Evolutionary conservation across 148 eudicot genomes (phyloP).

Genomic region (Rhododendron ferrugineum): DNA sequence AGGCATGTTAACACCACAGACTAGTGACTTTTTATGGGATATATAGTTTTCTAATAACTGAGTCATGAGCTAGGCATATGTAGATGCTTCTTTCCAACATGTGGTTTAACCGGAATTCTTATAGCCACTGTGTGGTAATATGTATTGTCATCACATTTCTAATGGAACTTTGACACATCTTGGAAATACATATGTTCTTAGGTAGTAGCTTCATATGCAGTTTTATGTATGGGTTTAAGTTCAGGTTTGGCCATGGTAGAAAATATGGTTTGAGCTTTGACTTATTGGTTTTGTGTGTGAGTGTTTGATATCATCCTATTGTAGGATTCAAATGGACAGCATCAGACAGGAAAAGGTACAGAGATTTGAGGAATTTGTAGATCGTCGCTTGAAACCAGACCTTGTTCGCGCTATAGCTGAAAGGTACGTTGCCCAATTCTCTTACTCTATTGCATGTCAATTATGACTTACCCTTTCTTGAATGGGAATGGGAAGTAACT

Average conservation of each 20-base stretch:
- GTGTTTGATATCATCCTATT: neutral
- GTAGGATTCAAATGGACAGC: conserved; percentile 46
- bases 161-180: neutral
- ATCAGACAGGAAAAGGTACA: conserved; percentile 49
- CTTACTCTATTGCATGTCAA: neutral
- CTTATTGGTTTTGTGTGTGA: neutral
- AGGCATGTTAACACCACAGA: neutral
- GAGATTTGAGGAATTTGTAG: conserved; percentile 80
- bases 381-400: conserved; percentile 72
- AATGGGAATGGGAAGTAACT: neutral
- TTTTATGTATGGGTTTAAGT: neutral
- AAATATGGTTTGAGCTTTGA: neutral
- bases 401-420: conserved; percentile 74
- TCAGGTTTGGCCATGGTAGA: neutral
- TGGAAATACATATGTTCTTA: neutral
- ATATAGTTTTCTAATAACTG: neutral
- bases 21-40: neutral
- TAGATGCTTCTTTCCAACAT: neutral
- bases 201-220: neutral
- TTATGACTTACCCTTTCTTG: neutral
- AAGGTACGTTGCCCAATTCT: conserved; percentile 36
- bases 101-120: neutral
- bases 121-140: neutral
- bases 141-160: neutral
- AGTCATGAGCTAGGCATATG: neutral